Percentiles rank a stretch among this genome's conserved stretches.
Evolutionary conservation across 345 rosid genomes (phyloP).

Genomic region (Eucalyptus sideroxylon): DNA sequence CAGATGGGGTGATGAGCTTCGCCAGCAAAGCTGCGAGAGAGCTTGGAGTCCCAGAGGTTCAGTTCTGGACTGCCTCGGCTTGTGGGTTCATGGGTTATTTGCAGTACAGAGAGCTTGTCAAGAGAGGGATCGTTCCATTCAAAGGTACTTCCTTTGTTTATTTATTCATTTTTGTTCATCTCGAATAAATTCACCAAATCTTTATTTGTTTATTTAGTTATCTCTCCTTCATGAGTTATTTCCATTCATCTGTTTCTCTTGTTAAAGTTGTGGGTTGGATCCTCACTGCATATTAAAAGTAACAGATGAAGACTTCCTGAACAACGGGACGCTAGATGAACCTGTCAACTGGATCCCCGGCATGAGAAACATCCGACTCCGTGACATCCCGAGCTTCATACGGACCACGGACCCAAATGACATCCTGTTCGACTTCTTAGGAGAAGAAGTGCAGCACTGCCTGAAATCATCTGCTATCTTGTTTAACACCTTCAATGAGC

Average conservation of each 20-base stretch:
- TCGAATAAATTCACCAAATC: not conserved
- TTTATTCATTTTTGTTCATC: not conserved
- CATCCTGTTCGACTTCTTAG: constrained; percentile 1
- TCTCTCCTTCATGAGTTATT: not conserved
- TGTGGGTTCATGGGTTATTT: constrained; percentile 15
- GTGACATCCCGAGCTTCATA: constrained; percentile 19
- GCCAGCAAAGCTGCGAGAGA: constrained; percentile 6
- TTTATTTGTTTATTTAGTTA: not conserved
- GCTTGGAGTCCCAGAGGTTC: constrained; percentile 8
- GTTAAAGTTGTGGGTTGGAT: not conserved
- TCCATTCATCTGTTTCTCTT: not conserved
- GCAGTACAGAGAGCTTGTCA: constrained; percentile 5
- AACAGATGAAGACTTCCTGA: constrained; percentile 11
- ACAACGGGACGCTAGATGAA: constrained; percentile 8
- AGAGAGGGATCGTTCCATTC: constrained; percentile 16
- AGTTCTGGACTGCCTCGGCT: constrained; percentile 21
- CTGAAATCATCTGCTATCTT: constrained; percentile 13
- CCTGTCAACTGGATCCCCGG: constrained; percentile 26
- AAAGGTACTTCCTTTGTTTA: constrained; percentile 5
- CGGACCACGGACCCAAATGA: constrained; percentile 10
- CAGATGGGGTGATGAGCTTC: constrained; percentile 10
- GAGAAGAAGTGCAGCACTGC: constrained; percentile 1
- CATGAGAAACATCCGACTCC: constrained; percentile 11
- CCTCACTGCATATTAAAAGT: not conserved
- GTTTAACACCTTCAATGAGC: constrained; percentile 24